These are phyloP conservation scores for Rosa hybrid DNA, from an alignment of 331 rosid genomes.

Conservation along the genomic window DNA sequence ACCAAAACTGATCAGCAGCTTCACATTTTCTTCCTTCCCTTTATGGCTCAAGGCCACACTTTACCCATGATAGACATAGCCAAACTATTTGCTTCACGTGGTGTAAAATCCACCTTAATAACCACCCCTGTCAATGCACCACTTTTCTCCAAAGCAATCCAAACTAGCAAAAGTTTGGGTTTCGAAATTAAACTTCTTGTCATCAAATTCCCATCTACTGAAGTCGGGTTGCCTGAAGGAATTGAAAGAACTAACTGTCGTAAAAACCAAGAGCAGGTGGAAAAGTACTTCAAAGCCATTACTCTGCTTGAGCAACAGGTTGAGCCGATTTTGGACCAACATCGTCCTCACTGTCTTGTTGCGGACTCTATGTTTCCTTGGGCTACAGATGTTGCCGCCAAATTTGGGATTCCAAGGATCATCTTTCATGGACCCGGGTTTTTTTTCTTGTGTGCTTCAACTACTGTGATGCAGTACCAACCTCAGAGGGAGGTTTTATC, in stretches of 20 bases:
- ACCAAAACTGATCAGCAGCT: not conserved
- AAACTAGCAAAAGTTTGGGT: not conserved
- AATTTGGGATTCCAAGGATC: conserved; percentile 43
- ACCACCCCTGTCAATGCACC: conserved; percentile 29
- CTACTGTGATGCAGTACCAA: conserved; percentile 18
- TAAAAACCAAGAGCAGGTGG: not conserved
- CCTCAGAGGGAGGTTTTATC: conserved; percentile 37
- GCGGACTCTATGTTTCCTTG: conserved; percentile 37
- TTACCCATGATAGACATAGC: conserved; percentile 31
- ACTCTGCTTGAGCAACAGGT: conserved; percentile 11
- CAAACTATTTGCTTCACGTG: conserved; percentile 16
- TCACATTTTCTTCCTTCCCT: conserved; percentile 32
- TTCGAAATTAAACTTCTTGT: not conserved
- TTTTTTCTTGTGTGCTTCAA: conserved; percentile 32
- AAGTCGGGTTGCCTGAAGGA: conserved; percentile 26
- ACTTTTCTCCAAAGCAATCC: conserved; percentile 11
- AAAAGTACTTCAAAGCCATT: not conserved
- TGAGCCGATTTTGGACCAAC: conserved; percentile 21
- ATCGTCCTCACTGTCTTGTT: conserved; percentile 38
- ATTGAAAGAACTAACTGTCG: conserved; percentile 11
- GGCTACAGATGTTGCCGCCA: conserved; percentile 44
- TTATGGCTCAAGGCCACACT: conserved; percentile 31
- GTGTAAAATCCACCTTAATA: conserved; percentile 27
- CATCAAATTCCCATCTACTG: not conserved
- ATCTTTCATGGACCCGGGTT: conserved; percentile 39